Base-by-base conservation (phyloP, 2,329 filamentous ascomycete genomes). In the Penicillium palitans region DNA sequence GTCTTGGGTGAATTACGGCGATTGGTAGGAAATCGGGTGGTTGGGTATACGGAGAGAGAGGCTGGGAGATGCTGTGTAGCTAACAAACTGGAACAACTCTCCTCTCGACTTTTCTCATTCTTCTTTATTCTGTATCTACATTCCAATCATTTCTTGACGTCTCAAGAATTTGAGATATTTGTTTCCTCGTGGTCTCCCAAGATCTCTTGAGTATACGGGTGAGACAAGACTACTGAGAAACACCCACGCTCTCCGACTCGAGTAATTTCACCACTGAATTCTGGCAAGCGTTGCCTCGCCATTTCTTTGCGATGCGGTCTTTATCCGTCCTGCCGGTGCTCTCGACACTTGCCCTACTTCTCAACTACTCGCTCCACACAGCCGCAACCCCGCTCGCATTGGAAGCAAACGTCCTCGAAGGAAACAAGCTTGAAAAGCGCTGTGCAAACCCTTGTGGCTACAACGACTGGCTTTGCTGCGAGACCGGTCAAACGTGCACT, bases 381-480 rank as follows among this genome's bases (percentile, higher is more conserved):
- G 64, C 61, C 60, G 73, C 74, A 48, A 72, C 67, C 27, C 73
- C 75, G 44, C 60, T 75, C 48, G 66, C 68, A 3, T 40, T 66
- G 12, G 64, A 69, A 42, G 66, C 65, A 29, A 47, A 49, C 19
- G 33, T 52, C 24, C 49, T 71, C 21, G 56, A 63, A n/a, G 56
- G 59, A n/a, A 61, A 55, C 24, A 48, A 25, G 0, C 62, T 70
- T 24, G 68, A 73, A 46, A 68, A 70, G 54, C 72, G 75, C 58
- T 84, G 82, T 66, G 71, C 71, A 7, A 83, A 79, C 53, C 73
- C 77, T 9, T 85, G 83, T 63, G 83, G 83, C n/a, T 83, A 77
- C 65, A 76, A 78, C 57, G 70, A 71, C 48, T 79, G 81, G 67
- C 68, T 83, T 13, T 84, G 82, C 74, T 85, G 83, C 64, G 65